These are phyloP conservation scores for Flaveria brownii DNA, from an alignment of 129 eudicot genomes.

Conservation along the genomic window DNA sequence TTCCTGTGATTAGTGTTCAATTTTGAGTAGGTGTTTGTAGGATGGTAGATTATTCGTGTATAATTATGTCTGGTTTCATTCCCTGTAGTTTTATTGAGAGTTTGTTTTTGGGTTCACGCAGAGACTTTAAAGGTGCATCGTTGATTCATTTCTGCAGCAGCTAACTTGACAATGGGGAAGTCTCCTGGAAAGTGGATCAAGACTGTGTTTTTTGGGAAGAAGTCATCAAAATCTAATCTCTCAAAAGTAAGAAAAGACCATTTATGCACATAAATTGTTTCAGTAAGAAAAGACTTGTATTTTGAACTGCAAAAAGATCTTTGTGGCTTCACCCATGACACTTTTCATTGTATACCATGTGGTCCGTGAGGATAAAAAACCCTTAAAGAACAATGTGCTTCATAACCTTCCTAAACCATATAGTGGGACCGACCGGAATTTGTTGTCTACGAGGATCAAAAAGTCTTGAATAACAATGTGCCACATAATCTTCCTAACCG, in stretches of 20 bases:
- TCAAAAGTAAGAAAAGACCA: slow-evolving; percentile 55
- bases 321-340: neutral
- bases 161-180: slow-evolving; percentile 55
- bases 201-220: slow-evolving; percentile 80
- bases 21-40: neutral
- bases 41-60: neutral
- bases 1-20: neutral
- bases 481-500: neutral
- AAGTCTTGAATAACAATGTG: neutral
- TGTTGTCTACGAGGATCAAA: too few relatives aligned
- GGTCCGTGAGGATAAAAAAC: too few relatives aligned
- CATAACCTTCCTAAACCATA: too few relatives aligned
- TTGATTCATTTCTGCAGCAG: slow-evolving; percentile 4
- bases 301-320: neutral
- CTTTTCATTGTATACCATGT: too few relatives aligned
- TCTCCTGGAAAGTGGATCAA: slow-evolving; percentile 97
- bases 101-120: slow-evolving; percentile 22
- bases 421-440: too few relatives aligned
- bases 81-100: slow-evolving; percentile 16
- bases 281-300: neutral
- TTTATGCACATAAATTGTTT: slow-evolving; percentile 3
- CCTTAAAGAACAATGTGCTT: too few relatives aligned
- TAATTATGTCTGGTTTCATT: neutral
- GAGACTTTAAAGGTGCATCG: slow-evolving; percentile 23
- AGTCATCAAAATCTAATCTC: slow-evolving; percentile 61